Base-by-base conservation (phyloP, 805 yeast species). In the Candida michaelii region DNA sequence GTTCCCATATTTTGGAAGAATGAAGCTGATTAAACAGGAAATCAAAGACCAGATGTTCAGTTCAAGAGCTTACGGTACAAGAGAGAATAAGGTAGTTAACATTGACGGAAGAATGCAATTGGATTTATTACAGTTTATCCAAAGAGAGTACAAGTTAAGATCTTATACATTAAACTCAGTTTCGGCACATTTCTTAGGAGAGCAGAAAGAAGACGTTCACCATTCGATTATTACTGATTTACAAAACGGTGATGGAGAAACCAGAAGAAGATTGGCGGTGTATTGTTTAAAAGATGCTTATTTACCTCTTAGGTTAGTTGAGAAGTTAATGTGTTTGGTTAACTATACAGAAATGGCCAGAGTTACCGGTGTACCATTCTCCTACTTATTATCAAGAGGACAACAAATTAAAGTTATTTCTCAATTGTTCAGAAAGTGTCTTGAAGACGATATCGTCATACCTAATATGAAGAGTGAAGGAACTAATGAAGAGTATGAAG, bases 261-360 rank as follows among this genome's bases (percentile, higher is more conserved):
- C 98, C 0, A 81, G 99, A 67, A 73, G 98, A 64, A 77, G 99
- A 47, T 72, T 93, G 56, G 99, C 99, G 0, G 97, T 93, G 5
- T 93, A 93, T 63, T 93, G 99, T 74, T 71, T 93, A 55, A 93
- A 93, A 56, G 99, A 93, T 72, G 97, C 99, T 0, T 90, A 85
- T 56, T 70, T 93, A 35, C 99, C 99, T 1, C 59, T 93, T 53
- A 71, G 99, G 49, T 72, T 93, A 27, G 65, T 90, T 54, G 97
- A 91, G 50, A 95, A 91, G 56, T 74, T 93, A 41, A 95, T 93
- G 99, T 89, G 97, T 54, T 71, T 93, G 47, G 95, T 95, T 47
- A 93, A 93, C 58, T 93, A 93, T 65, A 91, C 97, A 0, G 99
- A 93, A 66, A 93, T 93, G 99, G 97, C 99, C 1, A 83, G 99